Evolutionary conservation across 2,329 filamentous ascomycete species (phyloP).

Genomic region (Fusarium sp.): DNA sequence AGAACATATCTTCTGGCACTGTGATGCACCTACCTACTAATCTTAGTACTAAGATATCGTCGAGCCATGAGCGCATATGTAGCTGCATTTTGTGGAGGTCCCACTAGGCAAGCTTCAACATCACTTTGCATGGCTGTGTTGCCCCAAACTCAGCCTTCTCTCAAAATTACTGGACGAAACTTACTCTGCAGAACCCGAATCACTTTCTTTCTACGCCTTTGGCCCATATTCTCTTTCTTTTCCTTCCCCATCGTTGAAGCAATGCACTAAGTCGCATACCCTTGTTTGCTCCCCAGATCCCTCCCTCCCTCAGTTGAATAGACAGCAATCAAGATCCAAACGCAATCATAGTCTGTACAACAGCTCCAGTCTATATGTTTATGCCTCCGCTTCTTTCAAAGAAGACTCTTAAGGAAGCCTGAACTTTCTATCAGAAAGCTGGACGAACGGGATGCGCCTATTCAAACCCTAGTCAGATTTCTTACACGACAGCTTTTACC

Average conservation of each 20-base stretch:
- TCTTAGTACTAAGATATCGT: background rate
- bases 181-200: background rate
- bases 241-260: background rate
- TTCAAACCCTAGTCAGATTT: conserved; percentile 11
- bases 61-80: conserved; percentile 29
- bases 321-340: conserved; percentile 13
- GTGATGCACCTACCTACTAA: background rate
- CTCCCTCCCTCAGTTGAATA: conserved; percentile 33
- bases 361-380: background rate
- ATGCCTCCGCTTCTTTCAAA: background rate
- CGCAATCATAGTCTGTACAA: conserved; percentile 1
- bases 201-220: background rate
- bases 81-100: conserved; percentile 38
- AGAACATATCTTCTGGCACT: background rate
- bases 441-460: conserved; percentile 13
- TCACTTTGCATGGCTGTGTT: conserved; percentile 21
- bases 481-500: conserved; percentile 8
- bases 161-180: conserved; percentile 3
- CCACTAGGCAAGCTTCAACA: conserved; percentile 22
- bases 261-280: conserved; percentile 14
- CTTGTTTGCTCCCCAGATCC: conserved; percentile 7
- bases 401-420: background rate
- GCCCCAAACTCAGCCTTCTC: conserved; percentile 11
- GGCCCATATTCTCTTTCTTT: background rate
- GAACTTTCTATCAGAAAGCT: background rate